Percentiles rank a stretch among this genome's conserved stretches.
phyloP scores from a whole-genome alignment of 176 grass and related monocot genomes.

The Cenchrus americanus region DNA sequence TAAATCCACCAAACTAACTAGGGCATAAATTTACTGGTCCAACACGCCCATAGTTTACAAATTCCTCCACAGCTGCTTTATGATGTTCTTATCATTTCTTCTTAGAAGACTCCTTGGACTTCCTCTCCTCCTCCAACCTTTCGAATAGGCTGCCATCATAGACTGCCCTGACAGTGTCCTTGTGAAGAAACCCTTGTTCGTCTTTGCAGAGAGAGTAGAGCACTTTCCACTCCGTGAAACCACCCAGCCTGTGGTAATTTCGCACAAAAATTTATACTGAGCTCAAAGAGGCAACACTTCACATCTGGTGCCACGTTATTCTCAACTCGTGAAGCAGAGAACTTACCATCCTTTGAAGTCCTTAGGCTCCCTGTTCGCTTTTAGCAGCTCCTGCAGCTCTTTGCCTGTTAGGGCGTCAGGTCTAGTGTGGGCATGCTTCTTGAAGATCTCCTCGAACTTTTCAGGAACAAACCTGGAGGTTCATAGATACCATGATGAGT shows the following conservation, averaged over 20 bases:
- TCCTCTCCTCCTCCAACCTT: conserved; percentile 57
- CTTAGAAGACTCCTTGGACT: conserved; percentile 32
- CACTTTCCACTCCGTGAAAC: conserved; percentile 65
- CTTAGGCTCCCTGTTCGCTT: conserved; percentile 62
- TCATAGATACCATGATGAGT: neutral
- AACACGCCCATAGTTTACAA: neutral
- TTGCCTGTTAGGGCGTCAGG: conserved; percentile 63
- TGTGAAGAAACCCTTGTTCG: conserved; percentile 70
- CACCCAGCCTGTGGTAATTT: conserved; percentile 49
- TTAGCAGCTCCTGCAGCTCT: conserved; percentile 65
- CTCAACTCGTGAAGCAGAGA: neutral
- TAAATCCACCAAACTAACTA: neutral
- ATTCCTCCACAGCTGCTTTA: neutral
- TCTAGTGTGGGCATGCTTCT: conserved; percentile 69
- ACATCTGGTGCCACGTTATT: neutral
- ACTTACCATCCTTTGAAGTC: conserved; percentile 63
- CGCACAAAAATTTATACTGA: neutral
- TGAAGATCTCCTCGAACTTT: conserved; percentile 82
- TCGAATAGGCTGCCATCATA: conserved; percentile 77
- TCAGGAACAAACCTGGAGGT: conserved; percentile 62
- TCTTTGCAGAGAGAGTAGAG: conserved; percentile 63
- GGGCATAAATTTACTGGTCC: neutral
- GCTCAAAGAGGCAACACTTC: neutral
- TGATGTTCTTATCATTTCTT: conserved; percentile 49
- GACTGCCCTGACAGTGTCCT: conserved; percentile 60